Conservation (phyloP, 768 basidiomycete species). For the Termitomyces bulborhizus region DNA sequence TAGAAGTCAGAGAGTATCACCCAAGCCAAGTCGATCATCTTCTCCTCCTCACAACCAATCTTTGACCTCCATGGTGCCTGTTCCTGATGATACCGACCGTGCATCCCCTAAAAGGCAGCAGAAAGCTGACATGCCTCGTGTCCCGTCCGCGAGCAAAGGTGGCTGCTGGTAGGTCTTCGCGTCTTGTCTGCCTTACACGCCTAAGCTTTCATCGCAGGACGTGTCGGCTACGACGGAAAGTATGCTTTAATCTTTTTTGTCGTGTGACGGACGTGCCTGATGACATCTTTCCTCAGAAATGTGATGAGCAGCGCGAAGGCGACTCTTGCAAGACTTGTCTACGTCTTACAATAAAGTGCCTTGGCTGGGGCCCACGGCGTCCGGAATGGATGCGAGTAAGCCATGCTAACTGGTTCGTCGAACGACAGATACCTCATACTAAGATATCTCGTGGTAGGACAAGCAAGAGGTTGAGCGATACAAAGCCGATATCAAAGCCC, state of each 20-base stretch:
- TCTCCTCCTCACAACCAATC: conserved; percentile 32
- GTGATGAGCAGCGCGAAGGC: conserved; percentile 78
- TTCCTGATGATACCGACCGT: conserved; percentile 27
- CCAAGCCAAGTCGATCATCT: conserved; percentile 42
- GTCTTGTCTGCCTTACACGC: conserved; percentile 6
- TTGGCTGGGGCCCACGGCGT: conserved; percentile 79
- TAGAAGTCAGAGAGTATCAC: conserved; percentile 40
- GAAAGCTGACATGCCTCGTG: conserved; percentile 45
- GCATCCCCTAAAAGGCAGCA: conserved; percentile 43
- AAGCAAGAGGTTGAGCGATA: conserved; percentile 77
- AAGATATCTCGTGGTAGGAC: conserved; percentile 40
- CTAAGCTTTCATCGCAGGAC: conserved; percentile 45
- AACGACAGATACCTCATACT: background rate
- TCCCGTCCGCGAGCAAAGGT: conserved; percentile 55
- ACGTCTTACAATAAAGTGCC: conserved; percentile 73
- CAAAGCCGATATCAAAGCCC: conserved; percentile 80
- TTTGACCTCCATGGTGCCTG: conserved; percentile 27
- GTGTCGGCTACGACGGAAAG: conserved; percentile 78
- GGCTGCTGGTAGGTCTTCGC: conserved; percentile 65
- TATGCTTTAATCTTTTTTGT: conserved; percentile 24
- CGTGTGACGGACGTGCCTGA: background rate
- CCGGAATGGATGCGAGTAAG: conserved; percentile 88
- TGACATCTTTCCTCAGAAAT: conserved; percentile 51
- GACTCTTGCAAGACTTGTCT: conserved; percentile 79
- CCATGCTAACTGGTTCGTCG: conserved; percentile 2